A percentile compares a stretch with the other conserved stretches of the same genome.
Conservation (phyloP, 1,284 basidiomycete species). For the Papiliotrema fonsecae region DNA sequence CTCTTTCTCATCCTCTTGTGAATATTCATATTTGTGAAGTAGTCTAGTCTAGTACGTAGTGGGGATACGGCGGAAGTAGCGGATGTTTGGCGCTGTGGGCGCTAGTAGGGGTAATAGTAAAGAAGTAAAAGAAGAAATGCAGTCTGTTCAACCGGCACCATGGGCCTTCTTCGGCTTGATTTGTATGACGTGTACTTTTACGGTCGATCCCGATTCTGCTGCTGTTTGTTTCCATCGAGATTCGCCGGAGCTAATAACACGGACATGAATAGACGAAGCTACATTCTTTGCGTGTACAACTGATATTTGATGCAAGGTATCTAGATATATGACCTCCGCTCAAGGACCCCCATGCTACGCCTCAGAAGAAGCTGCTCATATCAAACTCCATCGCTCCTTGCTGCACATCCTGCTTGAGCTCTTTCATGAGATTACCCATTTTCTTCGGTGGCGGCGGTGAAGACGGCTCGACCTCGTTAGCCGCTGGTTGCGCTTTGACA, state of each 20-base stretch:
- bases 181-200: too few relatives aligned
- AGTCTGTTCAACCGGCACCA: slow-evolving; percentile 49
- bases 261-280: too few relatives aligned
- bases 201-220: too few relatives aligned
- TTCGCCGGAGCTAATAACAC: too few relatives aligned
- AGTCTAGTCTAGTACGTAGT: background rate
- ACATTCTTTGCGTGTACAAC: too few relatives aligned
- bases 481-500: slow-evolving; percentile 21
- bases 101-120: slow-evolving; percentile 7
- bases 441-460: slow-evolving; percentile 65
- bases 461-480: slow-evolving; percentile 47
- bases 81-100: slow-evolving; percentile 4
- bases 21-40: background rate
- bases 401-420: slow-evolving; percentile 41
- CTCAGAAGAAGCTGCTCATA: slow-evolving; percentile 48
- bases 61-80: background rate
- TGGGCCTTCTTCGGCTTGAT: background rate
- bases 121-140: slow-evolving; percentile 29
- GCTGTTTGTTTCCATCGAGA: too few relatives aligned
- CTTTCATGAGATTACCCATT: slow-evolving; percentile 66
- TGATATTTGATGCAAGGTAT: too few relatives aligned
- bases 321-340: too few relatives aligned
- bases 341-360: too few relatives aligned
- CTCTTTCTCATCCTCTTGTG: slow-evolving; percentile 6
- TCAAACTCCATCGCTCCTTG: slow-evolving; percentile 48